Conservation (phyloP, 1,284 basidiomycete species). For the Cutaneotrichosporon spelunceum region DNA sequence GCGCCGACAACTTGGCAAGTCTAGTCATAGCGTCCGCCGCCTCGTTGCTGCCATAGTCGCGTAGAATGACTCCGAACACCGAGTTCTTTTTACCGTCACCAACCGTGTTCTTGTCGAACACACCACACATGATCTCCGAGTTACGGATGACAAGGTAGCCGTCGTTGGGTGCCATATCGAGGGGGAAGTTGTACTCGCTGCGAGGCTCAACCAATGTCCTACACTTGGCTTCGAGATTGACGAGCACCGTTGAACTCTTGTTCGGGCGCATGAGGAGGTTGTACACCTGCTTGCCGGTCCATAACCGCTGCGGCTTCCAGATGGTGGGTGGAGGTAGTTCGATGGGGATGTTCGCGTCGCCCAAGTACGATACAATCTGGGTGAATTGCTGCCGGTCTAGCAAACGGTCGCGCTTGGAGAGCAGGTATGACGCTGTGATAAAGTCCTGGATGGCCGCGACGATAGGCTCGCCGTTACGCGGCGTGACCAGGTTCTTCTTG, state of each 20-base stretch:
- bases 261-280: constrained; percentile 95
- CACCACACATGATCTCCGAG: constrained; percentile 98
- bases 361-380: constrained; percentile 93
- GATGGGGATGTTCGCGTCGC: constrained; percentile 85
- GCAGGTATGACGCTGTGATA: constrained; percentile 94
- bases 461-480: constrained; percentile 95
- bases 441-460: constrained; percentile 98
- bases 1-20: constrained; percentile 89
- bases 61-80: constrained; percentile 94
- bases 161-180: constrained; percentile 92
- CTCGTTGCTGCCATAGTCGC: constrained; percentile 94
- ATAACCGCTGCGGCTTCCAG: constrained; percentile 85
- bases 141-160: constrained; percentile 97
- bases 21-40: constrained; percentile 95
- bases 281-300: constrained; percentile 99
- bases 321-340: constrained; percentile 94
- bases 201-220: constrained; percentile 86
- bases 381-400: constrained; percentile 93
- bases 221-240: constrained; percentile 97
- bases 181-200: constrained; percentile 53
- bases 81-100: constrained; percentile 99
- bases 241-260: constrained; percentile 72
- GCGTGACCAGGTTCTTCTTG: constrained; percentile 95
- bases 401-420: constrained; percentile 89
- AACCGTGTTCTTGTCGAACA: constrained; percentile 98